Conservation (phyloP, 2,329 filamentous ascomycete species). For the Aaosphaeria pasadenensis region DNA sequence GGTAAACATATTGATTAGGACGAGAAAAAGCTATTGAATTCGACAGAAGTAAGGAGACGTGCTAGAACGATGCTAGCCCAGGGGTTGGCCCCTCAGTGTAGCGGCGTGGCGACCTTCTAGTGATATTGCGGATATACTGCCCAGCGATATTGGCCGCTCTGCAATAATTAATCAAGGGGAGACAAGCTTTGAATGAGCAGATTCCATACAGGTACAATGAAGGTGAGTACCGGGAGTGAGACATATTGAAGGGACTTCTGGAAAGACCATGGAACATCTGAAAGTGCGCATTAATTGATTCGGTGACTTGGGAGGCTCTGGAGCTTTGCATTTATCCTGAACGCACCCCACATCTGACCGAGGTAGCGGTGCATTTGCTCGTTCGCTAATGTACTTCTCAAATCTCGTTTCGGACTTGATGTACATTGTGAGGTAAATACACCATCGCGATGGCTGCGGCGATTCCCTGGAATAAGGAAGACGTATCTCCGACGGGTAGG, state of each 20-base stretch:
- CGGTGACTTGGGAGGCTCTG: conserved; percentile 18
- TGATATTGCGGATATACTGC: too few relatives aligned
- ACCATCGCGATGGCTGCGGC: too few relatives aligned
- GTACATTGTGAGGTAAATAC: neutral
- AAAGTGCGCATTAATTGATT: conserved; percentile 18
- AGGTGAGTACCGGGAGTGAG: conserved; percentile 9
- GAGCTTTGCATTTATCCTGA: conserved; percentile 20
- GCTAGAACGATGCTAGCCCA: too few relatives aligned
- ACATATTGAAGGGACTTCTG: conserved; percentile 14
- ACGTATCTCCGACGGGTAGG: too few relatives aligned
- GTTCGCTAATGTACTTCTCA: conserved; percentile 4
- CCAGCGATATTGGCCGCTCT: too few relatives aligned
- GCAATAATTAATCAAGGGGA: neutral
- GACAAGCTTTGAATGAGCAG: conserved; percentile 11
- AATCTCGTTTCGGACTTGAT: neutral
- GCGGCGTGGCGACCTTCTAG: too few relatives aligned
- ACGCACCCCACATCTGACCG: conserved; percentile 10
- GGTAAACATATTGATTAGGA: too few relatives aligned
- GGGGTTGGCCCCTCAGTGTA: too few relatives aligned
- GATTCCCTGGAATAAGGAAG: too few relatives aligned
- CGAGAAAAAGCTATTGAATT: too few relatives aligned
- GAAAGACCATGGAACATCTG: conserved; percentile 19
- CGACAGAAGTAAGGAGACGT: too few relatives aligned
- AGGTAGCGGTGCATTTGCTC: conserved; percentile 5
- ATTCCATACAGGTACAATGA: conserved; percentile 10